Conservation (phyloP, 2,329 filamentous ascomycete genomes). For the Stagonosporopsis chrysanthemi region DNA sequence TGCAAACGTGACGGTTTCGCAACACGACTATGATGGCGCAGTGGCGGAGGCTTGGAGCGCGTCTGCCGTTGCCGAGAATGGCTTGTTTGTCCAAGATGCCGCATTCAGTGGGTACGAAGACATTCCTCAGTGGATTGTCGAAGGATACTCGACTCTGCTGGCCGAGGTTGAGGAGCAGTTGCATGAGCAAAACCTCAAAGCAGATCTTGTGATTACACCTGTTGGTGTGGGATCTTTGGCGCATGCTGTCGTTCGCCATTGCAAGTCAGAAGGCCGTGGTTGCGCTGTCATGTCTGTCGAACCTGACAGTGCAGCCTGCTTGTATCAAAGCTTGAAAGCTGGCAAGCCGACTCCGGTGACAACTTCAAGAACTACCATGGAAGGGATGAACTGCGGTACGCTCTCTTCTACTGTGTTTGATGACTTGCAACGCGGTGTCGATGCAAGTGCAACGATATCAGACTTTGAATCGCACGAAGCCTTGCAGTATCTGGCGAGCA, state of each 20-base stretch:
- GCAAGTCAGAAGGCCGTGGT: conserved; percentile 56
- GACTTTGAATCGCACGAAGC: conserved; percentile 70
- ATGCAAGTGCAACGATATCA: conserved; percentile 66
- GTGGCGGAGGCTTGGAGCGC: conserved; percentile 60
- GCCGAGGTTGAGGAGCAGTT: conserved; percentile 71
- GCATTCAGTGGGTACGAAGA: conserved; percentile 71
- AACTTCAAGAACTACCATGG: conserved; percentile 74
- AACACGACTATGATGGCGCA: conserved; percentile 70
- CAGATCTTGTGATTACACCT: conserved; percentile 65
- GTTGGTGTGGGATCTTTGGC: conserved; percentile 78
- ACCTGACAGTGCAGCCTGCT: conserved; percentile 68
- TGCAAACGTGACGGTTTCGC: conserved; percentile 62
- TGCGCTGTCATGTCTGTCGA: conserved; percentile 71
- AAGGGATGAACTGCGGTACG: conserved; percentile 75
- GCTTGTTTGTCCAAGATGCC: conserved; percentile 72
- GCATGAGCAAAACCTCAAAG: conserved; percentile 42
- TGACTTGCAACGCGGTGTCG: conserved; percentile 63
- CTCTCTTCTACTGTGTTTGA: conserved; percentile 72
- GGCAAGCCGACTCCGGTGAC: conserved; percentile 59
- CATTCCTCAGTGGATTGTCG: conserved; percentile 76
- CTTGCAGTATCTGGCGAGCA: conserved; percentile 59
- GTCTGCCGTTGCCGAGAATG: conserved; percentile 46
- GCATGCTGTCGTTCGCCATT: conserved; percentile 72
- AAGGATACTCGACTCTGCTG: conserved; percentile 79
- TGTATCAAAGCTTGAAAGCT: conserved; percentile 60